Percentiles rank a stretch among this genome's conserved stretches.
phyloP scores from a whole-genome alignment of 257 asterid species.

The Solanum lignicaule region DNA sequence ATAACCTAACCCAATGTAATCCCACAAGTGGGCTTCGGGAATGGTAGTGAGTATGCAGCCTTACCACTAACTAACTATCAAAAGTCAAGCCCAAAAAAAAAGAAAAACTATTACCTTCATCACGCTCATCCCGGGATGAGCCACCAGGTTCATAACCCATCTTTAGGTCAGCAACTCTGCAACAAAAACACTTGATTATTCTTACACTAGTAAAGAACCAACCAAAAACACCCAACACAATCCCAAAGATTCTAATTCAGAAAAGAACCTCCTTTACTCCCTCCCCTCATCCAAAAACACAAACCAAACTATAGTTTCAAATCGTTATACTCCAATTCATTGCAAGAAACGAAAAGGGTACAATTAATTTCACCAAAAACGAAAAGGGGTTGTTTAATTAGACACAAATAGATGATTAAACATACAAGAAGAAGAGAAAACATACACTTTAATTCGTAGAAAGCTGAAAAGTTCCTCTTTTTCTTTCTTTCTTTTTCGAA shows the following conservation, averaged over 20 bases:
- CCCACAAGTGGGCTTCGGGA: not conserved
- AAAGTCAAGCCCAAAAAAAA: not conserved
- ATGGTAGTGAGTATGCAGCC: not conserved
- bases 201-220: not conserved
- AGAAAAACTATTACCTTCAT: constrained; percentile 20
- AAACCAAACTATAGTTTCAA: not conserved
- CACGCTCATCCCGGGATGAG: constrained; percentile 29
- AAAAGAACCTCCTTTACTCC: not conserved
- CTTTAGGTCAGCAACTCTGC: constrained; percentile 10
- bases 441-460: not conserved
- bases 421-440: not conserved
- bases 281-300: not conserved
- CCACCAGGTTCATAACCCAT: constrained; percentile 31
- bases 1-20: not conserved
- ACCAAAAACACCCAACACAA: not conserved
- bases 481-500: not conserved
- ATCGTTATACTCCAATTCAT: not conserved
- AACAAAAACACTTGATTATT: not conserved
- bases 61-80: not conserved
- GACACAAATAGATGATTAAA: not conserved
- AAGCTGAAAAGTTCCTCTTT: not conserved
- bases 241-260: not conserved
- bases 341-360: not conserved
- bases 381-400: not conserved
- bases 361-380: not conserved